These are phyloP conservation scores for Apiospora marii DNA, from an alignment of 2,329 filamentous ascomycete genomes.

Conservation along the genomic window DNA sequence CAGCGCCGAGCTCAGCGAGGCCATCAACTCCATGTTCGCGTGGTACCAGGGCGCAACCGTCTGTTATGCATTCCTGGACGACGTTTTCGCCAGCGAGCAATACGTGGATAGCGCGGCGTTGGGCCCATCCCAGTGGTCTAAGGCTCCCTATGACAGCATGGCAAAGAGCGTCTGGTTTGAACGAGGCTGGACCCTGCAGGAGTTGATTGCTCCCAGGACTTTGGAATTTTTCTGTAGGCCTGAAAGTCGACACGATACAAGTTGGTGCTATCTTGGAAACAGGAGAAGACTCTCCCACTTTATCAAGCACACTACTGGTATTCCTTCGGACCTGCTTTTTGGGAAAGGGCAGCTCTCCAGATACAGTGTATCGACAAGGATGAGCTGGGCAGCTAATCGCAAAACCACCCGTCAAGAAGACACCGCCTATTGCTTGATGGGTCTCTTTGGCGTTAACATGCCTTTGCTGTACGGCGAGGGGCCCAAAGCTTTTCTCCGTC, in stretches of 20 bases:
- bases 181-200: constrained; percentile 21
- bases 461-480: constrained; percentile 30
- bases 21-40: constrained; percentile 22
- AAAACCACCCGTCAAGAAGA: constrained; percentile 30
- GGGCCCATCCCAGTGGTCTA: too few species aligned
- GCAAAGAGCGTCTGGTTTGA: constrained; percentile 5
- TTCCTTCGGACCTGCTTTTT: not conserved
- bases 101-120: not conserved
- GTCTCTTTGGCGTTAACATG: constrained; percentile 31
- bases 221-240: not conserved
- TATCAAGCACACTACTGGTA: not conserved
- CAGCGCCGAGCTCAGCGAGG: constrained; percentile 14
- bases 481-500: constrained; percentile 28
- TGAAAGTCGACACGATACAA: not conserved
- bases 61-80: constrained; percentile 1
- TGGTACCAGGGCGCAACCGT: not conserved
- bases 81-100: not conserved
- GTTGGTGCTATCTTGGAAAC: not conserved
- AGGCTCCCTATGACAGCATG: not conserved
- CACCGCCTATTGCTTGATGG: constrained; percentile 31
- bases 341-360: too few species aligned
- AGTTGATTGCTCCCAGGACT: not conserved
- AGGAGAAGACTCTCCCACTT: not conserved
- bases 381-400: constrained; percentile 26
- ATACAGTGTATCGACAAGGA: constrained; percentile 10